These are phyloP conservation scores for Tolypocladium album DNA, from an alignment of 2,329 filamentous ascomycete genomes.

Conservation along the genomic window DNA sequence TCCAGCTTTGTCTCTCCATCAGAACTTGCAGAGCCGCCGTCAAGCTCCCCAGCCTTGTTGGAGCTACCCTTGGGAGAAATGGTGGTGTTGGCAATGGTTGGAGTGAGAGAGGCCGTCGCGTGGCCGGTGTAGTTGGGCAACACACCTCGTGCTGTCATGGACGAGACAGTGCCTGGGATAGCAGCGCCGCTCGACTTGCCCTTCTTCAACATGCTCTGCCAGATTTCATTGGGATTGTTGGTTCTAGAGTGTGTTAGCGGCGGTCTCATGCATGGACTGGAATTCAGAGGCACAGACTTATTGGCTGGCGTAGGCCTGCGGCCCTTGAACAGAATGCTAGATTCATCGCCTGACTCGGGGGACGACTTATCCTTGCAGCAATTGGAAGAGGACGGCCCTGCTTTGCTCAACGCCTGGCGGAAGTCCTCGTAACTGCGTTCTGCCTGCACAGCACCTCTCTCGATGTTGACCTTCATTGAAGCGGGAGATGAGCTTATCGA, in stretches of 20 bases:
- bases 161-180: constrained; percentile 37
- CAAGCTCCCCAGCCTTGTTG: constrained; percentile 14
- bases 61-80: constrained; percentile 18
- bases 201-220: constrained; percentile 40
- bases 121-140: constrained; percentile 42
- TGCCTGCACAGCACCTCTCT: constrained; percentile 12
- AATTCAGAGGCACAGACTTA: constrained; percentile 15
- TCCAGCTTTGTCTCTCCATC: constrained; percentile 28
- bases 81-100: constrained; percentile 29
- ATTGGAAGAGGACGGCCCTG: constrained; percentile 1
- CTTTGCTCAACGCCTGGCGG: constrained; percentile 11
- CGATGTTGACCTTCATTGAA: constrained; percentile 11
- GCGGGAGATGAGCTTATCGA: constrained; percentile 9
- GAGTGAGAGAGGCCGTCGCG: constrained; percentile 38
- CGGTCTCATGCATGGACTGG: not conserved
- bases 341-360: constrained; percentile 21
- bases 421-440: constrained; percentile 16
- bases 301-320: constrained; percentile 16
- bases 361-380: constrained; percentile 13
- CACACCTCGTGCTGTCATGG: constrained; percentile 42
- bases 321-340: constrained; percentile 26
- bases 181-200: constrained; percentile 35
- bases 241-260: constrained; percentile 17
- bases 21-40: constrained; percentile 7
- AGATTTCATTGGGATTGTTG: constrained; percentile 32